A percentile compares a stretch with the other conserved stretches of the same genome.
Conservation (phyloP, 208 protist species). For the Crithidia acanthocephali region DNA sequence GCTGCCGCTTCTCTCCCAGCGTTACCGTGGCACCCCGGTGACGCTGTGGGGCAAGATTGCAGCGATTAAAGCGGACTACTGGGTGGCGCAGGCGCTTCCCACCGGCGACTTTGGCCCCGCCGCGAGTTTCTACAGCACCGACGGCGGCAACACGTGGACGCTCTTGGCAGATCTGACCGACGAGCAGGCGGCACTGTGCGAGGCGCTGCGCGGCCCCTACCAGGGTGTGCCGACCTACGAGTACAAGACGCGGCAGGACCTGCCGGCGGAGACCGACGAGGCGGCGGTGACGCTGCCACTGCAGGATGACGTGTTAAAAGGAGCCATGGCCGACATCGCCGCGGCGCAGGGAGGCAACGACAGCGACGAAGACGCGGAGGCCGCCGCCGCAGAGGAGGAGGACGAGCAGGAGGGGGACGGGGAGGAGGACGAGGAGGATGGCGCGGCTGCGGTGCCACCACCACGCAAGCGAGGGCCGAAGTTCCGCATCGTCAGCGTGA, state of each 20-base stretch:
- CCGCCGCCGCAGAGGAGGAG: constrained; percentile 56
- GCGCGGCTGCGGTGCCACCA: constrained; percentile 54
- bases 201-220: constrained; percentile 82
- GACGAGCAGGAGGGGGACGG: constrained; percentile 61
- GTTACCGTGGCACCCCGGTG: constrained; percentile 55
- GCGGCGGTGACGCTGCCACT: constrained; percentile 50
- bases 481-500: constrained; percentile 81
- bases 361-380: constrained; percentile 37
- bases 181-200: constrained; percentile 81
- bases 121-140: constrained; percentile 78
- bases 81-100: constrained; percentile 69
- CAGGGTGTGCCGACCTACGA: constrained; percentile 79
- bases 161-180: constrained; percentile 59
- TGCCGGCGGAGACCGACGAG: constrained; percentile 74
- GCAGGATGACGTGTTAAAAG: constrained; percentile 46
- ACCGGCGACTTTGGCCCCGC: constrained; percentile 65
- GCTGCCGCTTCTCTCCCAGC: constrained; percentile 70
- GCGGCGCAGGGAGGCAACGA: constrained; percentile 34
- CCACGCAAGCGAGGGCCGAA: constrained; percentile 53
- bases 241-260: constrained; percentile 86
- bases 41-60: constrained; percentile 86
- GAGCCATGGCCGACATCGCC: constrained; percentile 48
- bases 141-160: constrained; percentile 84
- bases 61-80: constrained; percentile 75
- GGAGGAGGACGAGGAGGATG: constrained; percentile 61